A percentile compares a stretch with the other conserved stretches of the same genome.
phyloP scores from a whole-genome alignment of 2,329 filamentous ascomycete genomes.

The Macrophomina pseudophaseolina region DNA sequence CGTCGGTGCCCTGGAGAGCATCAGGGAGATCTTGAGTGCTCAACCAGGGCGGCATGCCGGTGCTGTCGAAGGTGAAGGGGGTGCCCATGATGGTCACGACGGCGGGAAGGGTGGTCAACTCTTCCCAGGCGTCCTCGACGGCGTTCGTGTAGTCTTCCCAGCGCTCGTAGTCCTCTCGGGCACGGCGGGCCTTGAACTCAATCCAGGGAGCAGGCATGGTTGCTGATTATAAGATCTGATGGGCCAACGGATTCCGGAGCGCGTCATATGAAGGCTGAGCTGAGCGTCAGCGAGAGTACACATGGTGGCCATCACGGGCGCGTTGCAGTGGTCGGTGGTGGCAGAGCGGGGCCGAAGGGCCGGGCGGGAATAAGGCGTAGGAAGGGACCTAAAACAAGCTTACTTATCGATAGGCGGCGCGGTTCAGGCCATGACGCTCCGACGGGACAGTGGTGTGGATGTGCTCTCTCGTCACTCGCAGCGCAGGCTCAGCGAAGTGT shows the following conservation, averaged over 20 bases:
- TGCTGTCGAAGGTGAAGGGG: neutral
- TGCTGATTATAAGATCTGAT: conserved; percentile 8
- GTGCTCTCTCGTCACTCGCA: neutral
- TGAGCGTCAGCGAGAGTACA: conserved; percentile 26
- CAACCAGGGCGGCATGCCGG: neutral
- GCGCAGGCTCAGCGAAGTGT: neutral
- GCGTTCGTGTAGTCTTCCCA: neutral
- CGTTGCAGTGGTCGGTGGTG: neutral
- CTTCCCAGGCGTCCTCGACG: neutral
- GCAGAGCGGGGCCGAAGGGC: conserved; percentile 25
- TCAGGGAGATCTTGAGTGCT: neutral
- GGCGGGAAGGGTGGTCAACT: neutral
- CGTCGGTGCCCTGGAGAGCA: neutral
- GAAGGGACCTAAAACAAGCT: conserved; percentile 10
- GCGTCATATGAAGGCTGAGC: conserved; percentile 24
- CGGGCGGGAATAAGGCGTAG: conserved; percentile 1
- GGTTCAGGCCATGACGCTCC: conserved; percentile 12
- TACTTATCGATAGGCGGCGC: conserved; percentile 24
- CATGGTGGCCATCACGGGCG: conserved; percentile 5
- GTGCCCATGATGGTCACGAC: neutral
- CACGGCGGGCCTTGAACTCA: conserved; percentile 3
- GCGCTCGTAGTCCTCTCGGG: neutral
- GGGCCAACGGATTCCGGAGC: neutral
- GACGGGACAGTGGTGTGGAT: neutral
- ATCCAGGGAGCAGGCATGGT: neutral